Evolutionary conservation across 169 alveolate species (phyloP).

Genomic region (Amoebophrya sp.): DNA sequence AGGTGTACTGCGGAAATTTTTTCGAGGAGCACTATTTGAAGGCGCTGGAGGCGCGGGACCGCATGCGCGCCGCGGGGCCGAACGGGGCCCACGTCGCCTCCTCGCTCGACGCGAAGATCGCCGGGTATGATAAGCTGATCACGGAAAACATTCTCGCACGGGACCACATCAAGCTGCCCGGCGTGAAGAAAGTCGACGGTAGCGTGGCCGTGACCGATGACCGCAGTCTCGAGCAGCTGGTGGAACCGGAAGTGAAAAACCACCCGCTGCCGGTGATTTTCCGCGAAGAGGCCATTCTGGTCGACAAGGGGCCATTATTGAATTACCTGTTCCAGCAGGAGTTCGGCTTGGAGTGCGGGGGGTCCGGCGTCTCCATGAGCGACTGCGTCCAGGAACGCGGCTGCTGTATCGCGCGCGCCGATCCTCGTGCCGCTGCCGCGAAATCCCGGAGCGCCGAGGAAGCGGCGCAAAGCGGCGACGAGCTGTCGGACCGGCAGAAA

Average conservation of each 20-base stretch:
- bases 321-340: background rate
- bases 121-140: background rate
- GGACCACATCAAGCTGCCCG: background rate
- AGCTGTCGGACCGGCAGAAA: background rate
- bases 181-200: background rate
- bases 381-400: background rate
- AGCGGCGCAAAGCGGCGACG: background rate
- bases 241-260: background rate
- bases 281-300: background rate
- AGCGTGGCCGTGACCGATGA: background rate
- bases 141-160: background rate
- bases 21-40: background rate
- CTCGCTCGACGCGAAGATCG: background rate
- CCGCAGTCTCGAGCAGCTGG: background rate
- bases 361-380: background rate
- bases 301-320: background rate
- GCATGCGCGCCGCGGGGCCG: background rate
- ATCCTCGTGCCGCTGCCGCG: background rate
- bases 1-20: background rate
- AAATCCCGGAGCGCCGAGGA: background rate
- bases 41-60: background rate
- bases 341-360: background rate
- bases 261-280: background rate
- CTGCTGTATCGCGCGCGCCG: background rate
- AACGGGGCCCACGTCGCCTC: background rate